Evolutionary conservation across 2,329 filamentous ascomycete species (phyloP), one percentile per base, ranked within the genome.

Genomic region (Fusarium nodosum): DNA sequence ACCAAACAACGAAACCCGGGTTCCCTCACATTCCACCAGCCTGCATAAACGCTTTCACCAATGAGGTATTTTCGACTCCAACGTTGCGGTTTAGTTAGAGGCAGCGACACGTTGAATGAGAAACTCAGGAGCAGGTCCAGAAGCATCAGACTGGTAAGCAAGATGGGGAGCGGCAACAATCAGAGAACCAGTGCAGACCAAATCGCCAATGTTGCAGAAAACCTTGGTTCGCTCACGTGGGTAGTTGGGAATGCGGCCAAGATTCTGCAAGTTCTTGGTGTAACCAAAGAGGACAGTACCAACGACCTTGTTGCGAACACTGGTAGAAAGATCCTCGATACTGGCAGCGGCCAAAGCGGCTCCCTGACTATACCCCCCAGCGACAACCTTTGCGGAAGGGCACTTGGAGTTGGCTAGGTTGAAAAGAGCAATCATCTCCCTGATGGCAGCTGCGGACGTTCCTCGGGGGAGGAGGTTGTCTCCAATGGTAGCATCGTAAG

Each of bases 271-370:
- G 72, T 83, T 82, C 75, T 82, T 79, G 46, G 81, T 82, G 66
- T 82, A 82, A 0, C 81, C 81, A 38, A 80, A 82, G 18, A 81
- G 72, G 1, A 79, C 78, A 4, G 76, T 74, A 10, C 77, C 80
- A 39, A 76, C 78, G 66, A 82, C 73, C 73, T 81, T 75, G 39
- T 78, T 58, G 36, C 76, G 71, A 51, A 80, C 67, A 13, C 66
- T 24, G 2, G 71, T 51, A 46, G 66, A 60, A n/a, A 83, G 71
- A 24, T 78, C 74, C 18, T 77, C 72, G 31, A 85, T 73, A 4
- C 81, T 74, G 46, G 77, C 76, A n/a, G 79, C 77, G n/a, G 82
- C 78, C 38, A 85, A 77, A 1, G 83, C 83, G 3, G 80, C 78
- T 16, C 83, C 83, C 69, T 84, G 77, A 33, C 78, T 78, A 33